phyloP scores from a whole-genome alignment of 78 protist genomes.

The Protostelium mycophagum region DNA sequence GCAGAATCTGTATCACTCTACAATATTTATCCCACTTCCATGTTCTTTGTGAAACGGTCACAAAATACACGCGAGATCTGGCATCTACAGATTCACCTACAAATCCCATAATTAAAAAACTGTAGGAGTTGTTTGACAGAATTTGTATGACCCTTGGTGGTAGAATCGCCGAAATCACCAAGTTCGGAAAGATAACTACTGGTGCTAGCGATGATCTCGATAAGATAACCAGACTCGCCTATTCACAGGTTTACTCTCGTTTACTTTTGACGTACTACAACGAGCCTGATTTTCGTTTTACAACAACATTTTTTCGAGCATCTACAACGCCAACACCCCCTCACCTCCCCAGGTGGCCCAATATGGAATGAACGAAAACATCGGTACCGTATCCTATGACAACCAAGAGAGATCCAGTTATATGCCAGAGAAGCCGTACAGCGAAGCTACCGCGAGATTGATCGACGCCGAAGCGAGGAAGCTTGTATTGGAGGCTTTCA shows the following conservation, averaged over 20 bases:
- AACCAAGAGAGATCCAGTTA: neutral
- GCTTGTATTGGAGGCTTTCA: slow-evolving; percentile 36
- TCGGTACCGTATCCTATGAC: slow-evolving; percentile 75
- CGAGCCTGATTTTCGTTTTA: no score
- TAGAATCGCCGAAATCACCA: slow-evolving; percentile 74
- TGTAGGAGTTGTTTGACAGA: slow-evolving; percentile 69
- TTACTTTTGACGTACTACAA: no score
- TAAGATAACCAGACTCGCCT: slow-evolving; percentile 83
- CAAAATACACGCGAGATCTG: no score
- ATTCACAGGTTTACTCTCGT: slow-evolving; percentile 46
- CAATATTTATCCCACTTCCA: no score
- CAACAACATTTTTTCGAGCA: no score
- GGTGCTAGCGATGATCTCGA: slow-evolving; percentile 89
- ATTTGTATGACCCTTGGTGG: slow-evolving; percentile 92
- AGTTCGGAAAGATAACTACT: slow-evolving; percentile 80
- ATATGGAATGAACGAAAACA: slow-evolving; percentile 84
- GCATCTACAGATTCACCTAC: no score
- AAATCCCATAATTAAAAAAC: no score
- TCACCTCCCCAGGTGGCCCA: slow-evolving; percentile 15
- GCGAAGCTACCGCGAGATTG: slow-evolving; percentile 67
- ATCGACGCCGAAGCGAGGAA: slow-evolving; percentile 72
- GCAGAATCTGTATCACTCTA: no score
- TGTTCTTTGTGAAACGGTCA: no score
- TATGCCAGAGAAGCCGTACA: slow-evolving; percentile 71
- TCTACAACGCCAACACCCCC: no score